phyloP scores from a whole-genome alignment of 257 asterid species.

The Solanum clarkiae region DNA sequence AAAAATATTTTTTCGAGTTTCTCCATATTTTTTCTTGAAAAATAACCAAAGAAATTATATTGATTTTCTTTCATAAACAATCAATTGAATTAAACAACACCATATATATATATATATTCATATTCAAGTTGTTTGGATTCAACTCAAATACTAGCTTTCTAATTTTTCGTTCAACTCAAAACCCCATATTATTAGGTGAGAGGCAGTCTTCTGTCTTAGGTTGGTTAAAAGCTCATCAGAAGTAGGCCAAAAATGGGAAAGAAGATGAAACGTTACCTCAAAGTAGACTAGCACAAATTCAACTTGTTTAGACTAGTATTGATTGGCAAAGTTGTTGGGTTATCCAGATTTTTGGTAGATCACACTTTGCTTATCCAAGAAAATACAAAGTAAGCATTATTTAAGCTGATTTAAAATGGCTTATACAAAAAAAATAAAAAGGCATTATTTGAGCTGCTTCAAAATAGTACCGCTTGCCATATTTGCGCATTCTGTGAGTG shows the following conservation, averaged over 20 bases:
- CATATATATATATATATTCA: too few relatives aligned
- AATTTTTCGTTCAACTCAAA: too few relatives aligned
- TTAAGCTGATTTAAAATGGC: background rate
- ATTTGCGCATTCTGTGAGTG: background rate
- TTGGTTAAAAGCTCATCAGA: background rate
- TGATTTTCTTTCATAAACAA: too few relatives aligned
- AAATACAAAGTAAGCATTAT: too few relatives aligned
- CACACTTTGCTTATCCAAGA: background rate
- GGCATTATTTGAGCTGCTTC: background rate
- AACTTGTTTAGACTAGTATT: background rate
- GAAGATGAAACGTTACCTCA: background rate
- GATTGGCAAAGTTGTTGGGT: background rate
- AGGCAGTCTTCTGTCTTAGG: background rate
- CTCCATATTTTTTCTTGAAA: too few relatives aligned
- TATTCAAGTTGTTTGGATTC: too few relatives aligned
- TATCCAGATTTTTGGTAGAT: background rate
- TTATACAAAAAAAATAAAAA: too few relatives aligned
- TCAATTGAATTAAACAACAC: too few relatives aligned
- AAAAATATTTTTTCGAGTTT: too few relatives aligned
- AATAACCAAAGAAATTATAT: too few relatives aligned
- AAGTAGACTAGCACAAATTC: background rate
- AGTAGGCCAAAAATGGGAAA: background rate
- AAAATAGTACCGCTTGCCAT: background rate
- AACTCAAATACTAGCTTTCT: too few relatives aligned
- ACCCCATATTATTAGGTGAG: background rate